Evolutionary conservation across 2,329 filamentous ascomycete genomes (phyloP).

Genomic region (Alternaria angustiovoidea): DNA sequence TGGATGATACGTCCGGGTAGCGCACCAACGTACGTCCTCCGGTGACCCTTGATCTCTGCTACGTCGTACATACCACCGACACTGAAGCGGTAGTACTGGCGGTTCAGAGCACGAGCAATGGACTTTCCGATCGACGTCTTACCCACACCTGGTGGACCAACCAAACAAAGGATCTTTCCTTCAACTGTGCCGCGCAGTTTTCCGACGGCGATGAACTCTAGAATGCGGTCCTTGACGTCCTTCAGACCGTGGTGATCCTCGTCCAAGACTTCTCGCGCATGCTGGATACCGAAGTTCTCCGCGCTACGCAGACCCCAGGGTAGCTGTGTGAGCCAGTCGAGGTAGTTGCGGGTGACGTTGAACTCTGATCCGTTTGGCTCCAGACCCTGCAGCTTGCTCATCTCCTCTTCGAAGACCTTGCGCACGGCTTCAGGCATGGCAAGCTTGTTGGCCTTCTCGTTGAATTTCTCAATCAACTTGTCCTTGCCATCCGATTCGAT

Average conservation of each 20-base stretch:
- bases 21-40: slow-evolving; percentile 94
- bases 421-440: slow-evolving; percentile 97
- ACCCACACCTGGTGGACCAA: slow-evolving; percentile 94
- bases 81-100: slow-evolving; percentile 98
- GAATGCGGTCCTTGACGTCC: slow-evolving; percentile 96
- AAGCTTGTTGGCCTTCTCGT: slow-evolving; percentile 89
- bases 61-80: slow-evolving; percentile 97
- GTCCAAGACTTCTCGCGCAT: slow-evolving; percentile 88
- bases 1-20: slow-evolving; percentile 97
- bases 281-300: slow-evolving; percentile 94
- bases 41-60: slow-evolving; percentile 97
- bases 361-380: slow-evolving; percentile 97
- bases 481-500: slow-evolving; percentile 98
- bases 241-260: slow-evolving; percentile 97
- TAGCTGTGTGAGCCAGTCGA: slow-evolving; percentile 98
- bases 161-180: slow-evolving; percentile 97
- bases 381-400: slow-evolving; percentile 94
- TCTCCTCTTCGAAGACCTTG: slow-evolving; percentile 97
- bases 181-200: slow-evolving; percentile 97
- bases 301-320: slow-evolving; percentile 95
- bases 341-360: slow-evolving; percentile 96
- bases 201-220: slow-evolving; percentile 97
- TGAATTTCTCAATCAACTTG: slow-evolving; percentile 96
- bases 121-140: slow-evolving; percentile 99
- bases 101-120: slow-evolving; percentile 90